phyloP scores from a whole-genome alignment of 2,329 filamentous ascomycete genomes.

The Aspergillus sojae region DNA sequence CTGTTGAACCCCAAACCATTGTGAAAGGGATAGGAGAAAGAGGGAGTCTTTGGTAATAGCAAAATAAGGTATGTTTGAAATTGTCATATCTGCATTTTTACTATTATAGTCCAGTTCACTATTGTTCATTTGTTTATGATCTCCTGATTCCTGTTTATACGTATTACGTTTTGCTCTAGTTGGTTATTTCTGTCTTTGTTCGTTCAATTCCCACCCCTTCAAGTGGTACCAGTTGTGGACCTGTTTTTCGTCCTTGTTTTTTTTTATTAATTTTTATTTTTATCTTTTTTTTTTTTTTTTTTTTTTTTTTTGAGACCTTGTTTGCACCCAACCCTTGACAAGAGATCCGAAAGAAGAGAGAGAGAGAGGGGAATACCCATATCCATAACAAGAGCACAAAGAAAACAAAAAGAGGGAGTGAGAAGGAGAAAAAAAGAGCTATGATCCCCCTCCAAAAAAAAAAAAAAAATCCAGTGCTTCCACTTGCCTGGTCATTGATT shows the following conservation, averaged over 20 bases:
- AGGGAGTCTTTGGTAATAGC: background rate
- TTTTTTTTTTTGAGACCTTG: background rate
- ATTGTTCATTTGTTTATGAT: background rate
- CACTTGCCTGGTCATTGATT: slow-evolving; percentile 2
- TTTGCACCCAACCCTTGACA: slow-evolving; percentile 6
- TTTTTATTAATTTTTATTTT: slow-evolving; percentile 3
- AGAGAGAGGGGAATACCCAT: background rate
- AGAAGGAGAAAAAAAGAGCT: background rate
- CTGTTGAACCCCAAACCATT: background rate
- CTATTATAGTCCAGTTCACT: background rate
- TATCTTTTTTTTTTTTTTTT: background rate
- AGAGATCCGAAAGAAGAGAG: slow-evolving; percentile 5
- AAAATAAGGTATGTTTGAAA: slow-evolving; percentile 4
- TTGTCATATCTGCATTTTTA: background rate
- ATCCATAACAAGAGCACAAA: slow-evolving; percentile 1
- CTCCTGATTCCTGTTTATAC: background rate
- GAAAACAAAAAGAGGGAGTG: background rate
- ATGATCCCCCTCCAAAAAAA: background rate
- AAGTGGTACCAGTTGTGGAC: slow-evolving; percentile 17
- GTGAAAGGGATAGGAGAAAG: background rate
- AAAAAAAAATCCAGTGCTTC: background rate
- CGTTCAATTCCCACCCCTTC: background rate
- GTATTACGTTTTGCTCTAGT: background rate
- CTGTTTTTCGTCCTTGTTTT: slow-evolving; percentile 2
- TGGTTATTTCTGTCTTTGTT: background rate